Base-by-base conservation (phyloP, 1,139 yeast species). In the Meyerozyma sp. region DNA sequence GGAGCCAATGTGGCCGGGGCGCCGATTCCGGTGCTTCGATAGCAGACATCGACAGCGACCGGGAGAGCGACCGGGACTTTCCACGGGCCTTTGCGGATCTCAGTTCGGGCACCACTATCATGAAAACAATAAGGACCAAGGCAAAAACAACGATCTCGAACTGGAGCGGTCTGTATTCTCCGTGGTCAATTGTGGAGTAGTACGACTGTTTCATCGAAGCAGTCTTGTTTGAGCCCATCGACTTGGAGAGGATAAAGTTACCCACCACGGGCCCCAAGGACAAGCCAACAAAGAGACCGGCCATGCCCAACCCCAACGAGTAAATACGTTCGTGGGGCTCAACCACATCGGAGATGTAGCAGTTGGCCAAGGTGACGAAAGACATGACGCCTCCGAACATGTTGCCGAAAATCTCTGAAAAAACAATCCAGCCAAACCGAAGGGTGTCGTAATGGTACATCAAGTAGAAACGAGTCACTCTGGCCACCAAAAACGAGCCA, bases 181-280 rank as follows among this genome's bases (percentile, higher is more conserved):
- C 42, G 8, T 42, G 26, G 2, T 43, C 21, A 25, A 58, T 51
- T 14, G 40, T n/a, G 8, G 39, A 40, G 40, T 39, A 35, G 10
- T 42, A 10, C 5, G 34, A 30, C 37, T 18, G 37, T 8, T 25
- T 18, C 14, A 23, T 8, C 14, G 36, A 11, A 1, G 27, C 14
- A 5, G 11, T 11, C 21, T 30, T 29, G 29, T 20, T 13, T 5
- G 7, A 3, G 6, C 32, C 25, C 13, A 10, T 14, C 21, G 29
- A 27, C 21, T 6, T 20, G 23, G 11, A 13, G 13, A 44, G 64
- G 47, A 47, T 42, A 7, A 68, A 44, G 43, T 82, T 79, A 0
- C 87, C 86, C 1, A 74, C 44, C 30, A 80, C 46, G 0, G 95
- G 94, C 1, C 93, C 93, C 13, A 75, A 25, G 1, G 84, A 82